phyloP scores from a whole-genome alignment of 331 rosid species.

The Acacia pycnantha region DNA sequence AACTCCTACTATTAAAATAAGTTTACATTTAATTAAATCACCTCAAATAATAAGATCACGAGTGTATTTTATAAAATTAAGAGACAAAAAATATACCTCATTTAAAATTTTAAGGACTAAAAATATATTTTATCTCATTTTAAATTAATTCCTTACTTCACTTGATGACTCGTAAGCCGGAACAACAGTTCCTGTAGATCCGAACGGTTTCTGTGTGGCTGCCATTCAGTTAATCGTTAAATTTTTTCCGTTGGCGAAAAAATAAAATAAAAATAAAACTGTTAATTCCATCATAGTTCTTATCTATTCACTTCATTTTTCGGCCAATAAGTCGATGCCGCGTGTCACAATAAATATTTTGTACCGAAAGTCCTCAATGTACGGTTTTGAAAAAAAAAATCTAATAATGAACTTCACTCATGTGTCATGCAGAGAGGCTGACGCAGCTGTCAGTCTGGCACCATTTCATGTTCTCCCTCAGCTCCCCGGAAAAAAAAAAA shows the following conservation, averaged over 20 bases:
- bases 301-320: not conserved
- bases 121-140: too few species aligned
- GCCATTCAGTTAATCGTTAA: not conserved
- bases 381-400: not conserved
- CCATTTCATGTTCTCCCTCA: too few species aligned
- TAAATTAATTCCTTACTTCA: too few species aligned
- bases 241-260: not conserved
- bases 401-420: conserved; percentile 20
- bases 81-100: too few species aligned
- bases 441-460: conserved; percentile 33
- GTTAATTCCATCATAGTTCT: not conserved
- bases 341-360: not conserved
- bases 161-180: too few species aligned
- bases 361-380: not conserved
- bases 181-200: too few species aligned
- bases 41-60: too few species aligned
- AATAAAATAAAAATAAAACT: not conserved
- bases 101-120: too few species aligned
- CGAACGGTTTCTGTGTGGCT: not conserved
- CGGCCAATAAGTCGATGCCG: fast-evolving
- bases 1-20: too few species aligned
- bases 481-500: too few species aligned
- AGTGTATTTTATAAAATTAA: too few species aligned
- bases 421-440: conserved; percentile 22
- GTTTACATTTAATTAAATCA: too few species aligned